Conservation (phyloP, 768 basidiomycete genomes). For the Chalciporus sphaerocephalus region DNA sequence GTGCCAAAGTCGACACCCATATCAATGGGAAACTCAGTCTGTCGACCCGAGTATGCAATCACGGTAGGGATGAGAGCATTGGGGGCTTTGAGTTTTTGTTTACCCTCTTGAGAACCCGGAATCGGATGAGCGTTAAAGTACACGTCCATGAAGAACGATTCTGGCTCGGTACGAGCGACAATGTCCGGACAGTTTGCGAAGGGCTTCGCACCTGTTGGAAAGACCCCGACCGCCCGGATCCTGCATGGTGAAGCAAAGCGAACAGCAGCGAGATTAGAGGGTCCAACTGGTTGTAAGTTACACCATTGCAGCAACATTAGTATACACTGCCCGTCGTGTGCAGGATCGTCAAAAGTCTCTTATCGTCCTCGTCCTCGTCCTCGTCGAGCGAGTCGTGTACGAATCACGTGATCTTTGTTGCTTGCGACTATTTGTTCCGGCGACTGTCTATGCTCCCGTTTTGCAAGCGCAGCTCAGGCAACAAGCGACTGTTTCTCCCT, state of each 20-base stretch:
- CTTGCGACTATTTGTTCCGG: conserved; percentile 18
- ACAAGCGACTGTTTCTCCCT: neutral
- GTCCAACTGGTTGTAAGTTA: conserved; percentile 53
- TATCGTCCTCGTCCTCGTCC: neutral
- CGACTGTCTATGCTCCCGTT: neutral
- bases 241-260: conserved; percentile 67
- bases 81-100: conserved; percentile 57
- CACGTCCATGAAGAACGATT: conserved; percentile 68
- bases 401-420: conserved; percentile 15
- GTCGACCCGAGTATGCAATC: conserved; percentile 67
- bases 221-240: conserved; percentile 64
- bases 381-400: conserved; percentile 16
- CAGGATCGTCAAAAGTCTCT: neutral
- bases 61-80: conserved; percentile 71
- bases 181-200: conserved; percentile 58
- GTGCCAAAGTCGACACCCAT: conserved; percentile 71
- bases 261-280: conserved; percentile 59
- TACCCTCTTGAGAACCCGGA: conserved; percentile 37
- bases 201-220: conserved; percentile 60
- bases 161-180: conserved; percentile 68
- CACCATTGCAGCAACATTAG: conserved; percentile 65
- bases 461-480: neutral
- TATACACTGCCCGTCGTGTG: neutral
- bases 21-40: conserved; percentile 61
- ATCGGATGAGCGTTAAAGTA: conserved; percentile 70